Percentiles rank a stretch among this genome's conserved stretches.
Conservation (phyloP, 176 grass and related monocot species). For the Elaeis guineensis region DNA sequence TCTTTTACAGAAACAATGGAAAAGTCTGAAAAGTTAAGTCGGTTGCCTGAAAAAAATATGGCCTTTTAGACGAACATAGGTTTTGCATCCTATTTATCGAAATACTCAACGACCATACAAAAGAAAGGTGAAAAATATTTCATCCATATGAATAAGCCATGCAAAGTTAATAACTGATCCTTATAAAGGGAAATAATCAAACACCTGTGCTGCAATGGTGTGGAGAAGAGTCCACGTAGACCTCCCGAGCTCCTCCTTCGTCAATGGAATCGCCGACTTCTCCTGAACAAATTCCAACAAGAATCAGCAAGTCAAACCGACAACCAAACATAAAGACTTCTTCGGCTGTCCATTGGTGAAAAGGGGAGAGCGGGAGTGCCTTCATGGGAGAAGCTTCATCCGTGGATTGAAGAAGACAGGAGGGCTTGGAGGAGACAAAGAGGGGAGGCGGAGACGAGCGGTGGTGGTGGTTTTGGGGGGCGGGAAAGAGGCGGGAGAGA, state of each 20-base stretch:
- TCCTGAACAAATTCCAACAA: conserved; percentile 36
- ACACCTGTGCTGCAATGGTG: conserved; percentile 77
- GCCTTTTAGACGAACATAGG: no score
- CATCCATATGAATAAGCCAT: no score
- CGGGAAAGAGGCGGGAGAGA: conserved; percentile 27
- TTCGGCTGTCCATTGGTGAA: no score
- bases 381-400: conserved; percentile 15
- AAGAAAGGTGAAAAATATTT: no score
- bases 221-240: conserved; percentile 94
- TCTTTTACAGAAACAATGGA: no score
- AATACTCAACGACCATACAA: no score
- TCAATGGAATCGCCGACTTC: conserved; percentile 54
- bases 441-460: conserved; percentile 2
- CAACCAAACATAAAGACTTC: no score
- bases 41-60: no score
- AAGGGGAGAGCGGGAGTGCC: conserved; percentile 1
- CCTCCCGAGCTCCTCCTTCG: conserved; percentile 79
- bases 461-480: conserved; percentile 10
- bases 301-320: neutral
- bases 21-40: no score
- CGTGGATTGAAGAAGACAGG: neutral
- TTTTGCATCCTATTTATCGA: no score
- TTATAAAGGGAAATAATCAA: conserved; percentile 30
- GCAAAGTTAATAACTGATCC: no score
- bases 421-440: conserved; percentile 10